A percentile compares a stretch with the other conserved stretches of the same genome.
Conservation (phyloP, 345 rosid species). For the Heritiera littoralis region DNA sequence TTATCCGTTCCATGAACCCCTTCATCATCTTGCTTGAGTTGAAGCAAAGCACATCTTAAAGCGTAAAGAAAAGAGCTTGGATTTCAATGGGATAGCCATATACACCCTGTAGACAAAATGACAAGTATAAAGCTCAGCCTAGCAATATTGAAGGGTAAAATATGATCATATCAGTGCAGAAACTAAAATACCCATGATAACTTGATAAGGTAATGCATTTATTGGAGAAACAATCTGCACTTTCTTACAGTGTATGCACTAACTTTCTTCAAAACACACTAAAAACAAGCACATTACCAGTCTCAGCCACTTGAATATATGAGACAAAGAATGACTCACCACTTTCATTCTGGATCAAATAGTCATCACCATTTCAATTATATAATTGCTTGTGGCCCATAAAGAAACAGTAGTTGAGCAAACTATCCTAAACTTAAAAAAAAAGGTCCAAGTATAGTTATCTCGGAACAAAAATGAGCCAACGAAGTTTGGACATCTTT, state of each 20-base stretch:
- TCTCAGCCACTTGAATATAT: background rate
- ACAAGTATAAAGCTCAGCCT: background rate
- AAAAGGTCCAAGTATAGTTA: no score
- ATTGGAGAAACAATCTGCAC: background rate
- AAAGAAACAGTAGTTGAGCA: background rate
- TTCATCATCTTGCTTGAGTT: slow-evolving; percentile 86
- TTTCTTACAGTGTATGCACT: background rate
- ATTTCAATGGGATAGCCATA: slow-evolving; percentile 97
- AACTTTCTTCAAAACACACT: background rate
- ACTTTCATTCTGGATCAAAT: background rate
- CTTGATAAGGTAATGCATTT: background rate
- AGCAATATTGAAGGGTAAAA: background rate
- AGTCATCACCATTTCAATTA: background rate
- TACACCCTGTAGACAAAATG: slow-evolving; percentile 60
- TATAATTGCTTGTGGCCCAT: background rate
- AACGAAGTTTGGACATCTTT: background rate
- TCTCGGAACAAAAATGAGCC: background rate
- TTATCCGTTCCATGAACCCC: slow-evolving; percentile 86
- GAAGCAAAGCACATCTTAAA: slow-evolving; percentile 73
- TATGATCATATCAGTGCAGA: background rate
- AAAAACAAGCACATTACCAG: background rate
- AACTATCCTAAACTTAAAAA: background rate
- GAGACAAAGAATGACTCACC: background rate
- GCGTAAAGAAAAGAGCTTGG: slow-evolving; percentile 96
- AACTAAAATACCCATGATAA: background rate